Evolutionary conservation across 305 asterid genomes (phyloP).

Genomic region (Andrographis paniculata): DNA sequence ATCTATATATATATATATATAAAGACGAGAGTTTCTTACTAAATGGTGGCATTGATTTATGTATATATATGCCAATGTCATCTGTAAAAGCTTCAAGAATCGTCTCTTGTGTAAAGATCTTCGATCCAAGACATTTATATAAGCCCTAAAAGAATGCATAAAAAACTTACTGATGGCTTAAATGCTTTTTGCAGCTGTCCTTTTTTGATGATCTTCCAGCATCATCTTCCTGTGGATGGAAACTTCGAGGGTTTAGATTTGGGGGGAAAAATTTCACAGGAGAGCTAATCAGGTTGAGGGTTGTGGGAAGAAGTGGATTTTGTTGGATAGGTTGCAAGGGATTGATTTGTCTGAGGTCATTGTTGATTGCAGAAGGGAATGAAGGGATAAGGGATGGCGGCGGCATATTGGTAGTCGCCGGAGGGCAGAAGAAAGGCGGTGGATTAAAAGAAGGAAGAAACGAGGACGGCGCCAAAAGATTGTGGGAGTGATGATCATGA

Average conservation of each 20-base stretch:
- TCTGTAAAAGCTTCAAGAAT: too few relatives aligned
- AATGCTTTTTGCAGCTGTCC: neutral
- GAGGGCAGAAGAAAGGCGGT: conserved; percentile 22
- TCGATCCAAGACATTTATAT: too few relatives aligned
- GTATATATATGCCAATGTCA: neutral
- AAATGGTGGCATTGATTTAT: too few relatives aligned
- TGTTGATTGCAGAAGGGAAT: neutral
- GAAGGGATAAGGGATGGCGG: neutral
- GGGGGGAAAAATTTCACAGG: neutral
- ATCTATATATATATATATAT: too few relatives aligned
- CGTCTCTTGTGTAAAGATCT: too few relatives aligned
- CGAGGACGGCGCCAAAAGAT: conserved; percentile 12
- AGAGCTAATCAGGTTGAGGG: neutral
- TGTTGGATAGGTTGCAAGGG: neutral
- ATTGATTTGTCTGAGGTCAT: neutral
- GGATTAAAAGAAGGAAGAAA: conserved; percentile 28
- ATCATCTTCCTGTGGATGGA: neutral
- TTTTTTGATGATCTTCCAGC: neutral
- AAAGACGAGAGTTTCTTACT: too few relatives aligned
- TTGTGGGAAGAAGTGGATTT: neutral
- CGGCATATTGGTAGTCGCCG: too few relatives aligned
- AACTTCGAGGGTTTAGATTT: neutral
- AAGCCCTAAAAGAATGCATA: neutral
- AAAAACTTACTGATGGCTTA: neutral
- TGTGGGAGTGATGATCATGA: conserved; percentile 20